Conservation (phyloP, 805 yeast genomes). For the Blastobotrys americana region DNA sequence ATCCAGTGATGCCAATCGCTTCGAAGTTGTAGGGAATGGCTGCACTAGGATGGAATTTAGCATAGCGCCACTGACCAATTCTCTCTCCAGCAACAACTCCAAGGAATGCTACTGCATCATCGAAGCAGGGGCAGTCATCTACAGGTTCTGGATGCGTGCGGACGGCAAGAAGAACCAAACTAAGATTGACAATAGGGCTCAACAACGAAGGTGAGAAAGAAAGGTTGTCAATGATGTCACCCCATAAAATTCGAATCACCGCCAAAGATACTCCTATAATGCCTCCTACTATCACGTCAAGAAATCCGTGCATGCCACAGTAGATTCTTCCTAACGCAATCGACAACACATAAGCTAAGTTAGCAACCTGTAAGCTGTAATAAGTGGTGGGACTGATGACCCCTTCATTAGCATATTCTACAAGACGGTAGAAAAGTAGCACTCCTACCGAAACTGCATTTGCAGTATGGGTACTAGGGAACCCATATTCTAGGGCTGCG, state of each 20-base stretch:
- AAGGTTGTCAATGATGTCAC: constrained; percentile 41
- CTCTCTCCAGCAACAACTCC: constrained; percentile 82
- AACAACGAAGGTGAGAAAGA: constrained; percentile 25
- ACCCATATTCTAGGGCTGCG: constrained; percentile 89
- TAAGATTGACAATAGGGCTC: constrained; percentile 5
- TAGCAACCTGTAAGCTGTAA: constrained; percentile 10
- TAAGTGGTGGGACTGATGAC: constrained; percentile 1
- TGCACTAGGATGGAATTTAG: constrained; percentile 13
- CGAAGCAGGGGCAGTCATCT: constrained; percentile 94
- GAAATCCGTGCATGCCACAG: constrained; percentile 95
- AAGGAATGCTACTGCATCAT: constrained; percentile 86
- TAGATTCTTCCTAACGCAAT: constrained; percentile 76
- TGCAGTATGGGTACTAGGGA: constrained; percentile 91
- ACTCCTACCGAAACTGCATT: constrained; percentile 81
- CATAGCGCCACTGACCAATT: constrained; percentile 47
- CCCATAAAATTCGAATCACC: constrained; percentile 37
- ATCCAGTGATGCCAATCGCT: constrained; percentile 22
- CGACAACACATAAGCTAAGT: constrained; percentile 48
- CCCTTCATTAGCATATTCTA: constrained; percentile 7
- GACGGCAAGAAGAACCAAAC: constrained; percentile 39
- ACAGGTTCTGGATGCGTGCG: constrained; percentile 75
- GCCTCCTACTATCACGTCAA: constrained; percentile 65
- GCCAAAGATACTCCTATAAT: constrained; percentile 52
- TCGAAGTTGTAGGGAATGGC: constrained; percentile 17
- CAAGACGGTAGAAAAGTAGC: constrained; percentile 31